Percentiles rank a stretch among this genome's conserved stretches.
Evolutionary conservation across 768 basidiomycete species (phyloP).

Genomic region (Suillus subaureus): DNA sequence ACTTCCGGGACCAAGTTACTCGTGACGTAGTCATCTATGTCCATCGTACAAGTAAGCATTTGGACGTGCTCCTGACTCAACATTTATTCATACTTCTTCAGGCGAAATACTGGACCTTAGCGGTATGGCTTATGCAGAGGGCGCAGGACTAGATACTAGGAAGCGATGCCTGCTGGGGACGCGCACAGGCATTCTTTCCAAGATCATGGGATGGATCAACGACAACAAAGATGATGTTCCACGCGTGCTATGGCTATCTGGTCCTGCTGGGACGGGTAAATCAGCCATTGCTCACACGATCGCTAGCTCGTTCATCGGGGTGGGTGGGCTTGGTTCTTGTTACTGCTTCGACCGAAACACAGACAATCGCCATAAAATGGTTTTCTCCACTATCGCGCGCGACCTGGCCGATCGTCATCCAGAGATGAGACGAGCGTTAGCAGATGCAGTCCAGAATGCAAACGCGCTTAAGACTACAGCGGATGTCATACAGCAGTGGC

Average conservation of each 20-base stretch:
- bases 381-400: conserved; percentile 16
- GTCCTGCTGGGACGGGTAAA: too few species aligned
- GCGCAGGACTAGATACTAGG: background rate
- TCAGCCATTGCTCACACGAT: conserved; percentile 13
- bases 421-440: background rate
- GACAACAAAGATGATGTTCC: conserved; percentile 2
- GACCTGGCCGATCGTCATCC: conserved; percentile 8
- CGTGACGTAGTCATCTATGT: background rate
- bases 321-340: background rate
- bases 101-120: background rate
- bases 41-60: background rate
- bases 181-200: conserved; percentile 23
- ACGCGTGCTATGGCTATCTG: background rate
- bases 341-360: conserved; percentile 5
- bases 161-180: conserved; percentile 23
- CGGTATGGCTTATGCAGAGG: background rate
- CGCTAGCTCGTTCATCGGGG: conserved; percentile 12
- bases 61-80: background rate
- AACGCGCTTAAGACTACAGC: background rate
- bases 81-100: background rate
- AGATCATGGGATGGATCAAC: conserved; percentile 27
- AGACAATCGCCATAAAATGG: conserved; percentile 7
- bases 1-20: background rate
- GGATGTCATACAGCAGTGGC: conserved; percentile 14
- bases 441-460: background rate